A percentile compares a stretch with the other conserved stretches of the same genome.
Conservation (phyloP, 2,329 filamentous ascomycete species). For the Microsporum canis region DNA sequence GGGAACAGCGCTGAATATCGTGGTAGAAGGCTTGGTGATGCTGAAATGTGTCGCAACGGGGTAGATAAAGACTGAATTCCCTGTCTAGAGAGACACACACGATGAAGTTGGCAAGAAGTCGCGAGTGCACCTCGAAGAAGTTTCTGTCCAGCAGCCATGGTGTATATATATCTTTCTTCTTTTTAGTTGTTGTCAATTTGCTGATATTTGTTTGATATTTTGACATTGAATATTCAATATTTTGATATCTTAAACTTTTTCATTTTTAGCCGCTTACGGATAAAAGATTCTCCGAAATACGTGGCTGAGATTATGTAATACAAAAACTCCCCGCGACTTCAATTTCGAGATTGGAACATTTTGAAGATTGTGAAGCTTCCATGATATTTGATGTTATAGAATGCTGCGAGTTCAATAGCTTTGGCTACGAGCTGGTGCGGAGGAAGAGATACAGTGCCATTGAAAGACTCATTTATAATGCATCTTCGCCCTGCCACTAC, state of each 20-base stretch:
- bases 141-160: conserved; percentile 10
- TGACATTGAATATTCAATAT: neutral
- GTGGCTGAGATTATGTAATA: neutral
- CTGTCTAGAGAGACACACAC: neutral
- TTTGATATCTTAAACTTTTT: neutral
- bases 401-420: too few relatives aligned
- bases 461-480: neutral
- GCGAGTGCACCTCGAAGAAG: conserved; percentile 6
- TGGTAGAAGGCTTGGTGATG: neutral
- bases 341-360: neutral
- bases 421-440: neutral
- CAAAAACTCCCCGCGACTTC: neutral
- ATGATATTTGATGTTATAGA: too few relatives aligned
- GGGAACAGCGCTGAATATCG: conserved; percentile 8
- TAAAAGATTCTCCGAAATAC: neutral
- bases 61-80: neutral
- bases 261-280: neutral
- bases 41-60: neutral
- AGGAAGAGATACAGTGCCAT: neutral
- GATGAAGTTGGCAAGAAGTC: neutral
- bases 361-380: too few relatives aligned
- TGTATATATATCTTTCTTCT: neutral
- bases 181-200: neutral
- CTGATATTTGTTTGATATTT: neutral
- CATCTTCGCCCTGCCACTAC: neutral